phyloP scores from a whole-genome alignment of 179 eudicot species.

The Silene coronaria region DNA sequence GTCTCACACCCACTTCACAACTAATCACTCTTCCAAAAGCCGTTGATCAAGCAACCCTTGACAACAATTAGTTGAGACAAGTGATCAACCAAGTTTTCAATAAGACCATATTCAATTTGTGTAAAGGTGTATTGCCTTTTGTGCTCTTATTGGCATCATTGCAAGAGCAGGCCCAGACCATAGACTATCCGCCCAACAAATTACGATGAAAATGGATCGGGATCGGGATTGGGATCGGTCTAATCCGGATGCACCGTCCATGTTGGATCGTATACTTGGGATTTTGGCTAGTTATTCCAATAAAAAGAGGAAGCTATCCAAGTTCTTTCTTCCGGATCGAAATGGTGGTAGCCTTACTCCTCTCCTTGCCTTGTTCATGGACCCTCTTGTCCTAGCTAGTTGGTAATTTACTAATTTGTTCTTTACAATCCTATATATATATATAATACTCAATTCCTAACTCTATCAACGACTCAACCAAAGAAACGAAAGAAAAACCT shows the following conservation, averaged over 20 bases:
- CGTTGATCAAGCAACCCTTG: background rate
- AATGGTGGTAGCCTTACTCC: conserved; percentile 25
- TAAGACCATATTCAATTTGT: too few species aligned
- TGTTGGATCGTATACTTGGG: conserved; percentile 21
- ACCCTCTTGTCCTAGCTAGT: conserved; percentile 11
- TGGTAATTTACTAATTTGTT: too few species aligned
- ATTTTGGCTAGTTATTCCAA: conserved; percentile 14
- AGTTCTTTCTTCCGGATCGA: conserved; percentile 26
- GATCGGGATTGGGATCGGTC: too few species aligned
- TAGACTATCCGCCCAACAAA: conserved; percentile 10
- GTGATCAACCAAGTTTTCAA: too few species aligned
- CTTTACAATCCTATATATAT: too few species aligned
- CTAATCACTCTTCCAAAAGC: background rate
- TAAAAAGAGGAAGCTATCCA: conserved; percentile 2
- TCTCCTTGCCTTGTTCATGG: conserved; percentile 18
- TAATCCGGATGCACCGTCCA: conserved; percentile 14
- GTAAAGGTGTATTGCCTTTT: conserved; percentile 9
- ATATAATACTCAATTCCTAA: too few species aligned
- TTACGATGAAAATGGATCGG: background rate
- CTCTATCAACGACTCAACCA: too few species aligned
- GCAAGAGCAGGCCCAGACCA: conserved; percentile 1
- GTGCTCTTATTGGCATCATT: conserved; percentile 18
- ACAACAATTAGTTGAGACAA: too few species aligned
- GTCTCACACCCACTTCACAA: background rate
- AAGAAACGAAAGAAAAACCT: too few species aligned